Evolutionary conservation across 2,329 filamentous ascomycete genomes (phyloP), one percentile per base, ranked within the genome.

Genomic region (Aspergillus ibericus): DNA sequence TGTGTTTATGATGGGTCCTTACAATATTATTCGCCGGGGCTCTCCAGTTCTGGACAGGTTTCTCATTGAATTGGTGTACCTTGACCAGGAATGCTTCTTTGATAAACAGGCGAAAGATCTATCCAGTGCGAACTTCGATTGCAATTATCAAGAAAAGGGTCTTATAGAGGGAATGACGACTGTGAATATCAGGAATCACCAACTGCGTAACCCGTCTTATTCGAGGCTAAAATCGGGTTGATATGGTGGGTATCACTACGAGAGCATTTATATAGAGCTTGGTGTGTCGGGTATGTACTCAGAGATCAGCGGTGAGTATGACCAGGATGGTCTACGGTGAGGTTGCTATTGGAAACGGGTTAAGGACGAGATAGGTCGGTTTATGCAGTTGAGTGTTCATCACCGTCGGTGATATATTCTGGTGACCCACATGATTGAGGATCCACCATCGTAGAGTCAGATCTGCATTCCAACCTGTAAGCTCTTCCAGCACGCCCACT

Each of bases 301-400:
- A 56, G 46, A 5, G 54, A 56, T 47, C 54, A 56, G 38, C 44
- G 51, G 3, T 47, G 51, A 16, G 54, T 56, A 44, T 56, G 54
- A 9, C 54, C 54, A 10, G 46, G 20, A 7, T 51, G 51, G 36
- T 56, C 54, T 56, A 5, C 22, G 5, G 22, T 25, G 22, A 25
- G 22, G 5, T 5, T 25, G 22, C 3, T n/a, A 5, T 25, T 25
- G 5, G 22, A 25, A 25, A 25, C 22, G 22, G 22, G 3, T 25
- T 5, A 5, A 25, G 5, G 22, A 25, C 22, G 22, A 25, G 22
- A 25, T 25, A 35, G 4, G 13, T 35, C 13, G 13, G 25, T 35
- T 16, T 42, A 56, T 47, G 46, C 25, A 36, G 47, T 20, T 35
- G n/a, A n/a, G n/a, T n/a, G 46, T 9, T 47, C 54, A 18, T 47